Percentiles rank a stretch among this genome's conserved stretches.
Evolutionary conservation across 306 rosid species (phyloP).

Genomic region (Pachyrhizus erosus): DNA sequence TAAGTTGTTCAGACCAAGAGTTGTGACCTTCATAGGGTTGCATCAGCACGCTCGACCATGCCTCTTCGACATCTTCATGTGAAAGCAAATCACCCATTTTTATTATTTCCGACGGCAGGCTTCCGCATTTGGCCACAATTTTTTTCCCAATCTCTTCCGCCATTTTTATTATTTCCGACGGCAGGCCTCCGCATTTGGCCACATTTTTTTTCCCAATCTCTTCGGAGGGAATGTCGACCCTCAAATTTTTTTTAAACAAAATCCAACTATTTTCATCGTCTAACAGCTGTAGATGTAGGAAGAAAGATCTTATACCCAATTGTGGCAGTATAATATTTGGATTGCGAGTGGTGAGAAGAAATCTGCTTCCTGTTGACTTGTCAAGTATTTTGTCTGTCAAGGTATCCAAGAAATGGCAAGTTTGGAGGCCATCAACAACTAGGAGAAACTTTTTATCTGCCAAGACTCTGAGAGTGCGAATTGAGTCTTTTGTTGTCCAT

Average conservation of each 20-base stretch:
- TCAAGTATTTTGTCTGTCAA: not conserved
- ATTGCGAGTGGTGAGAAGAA: not conserved
- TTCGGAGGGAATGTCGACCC: not conserved
- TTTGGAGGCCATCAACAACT: not conserved
- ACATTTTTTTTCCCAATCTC: no score
- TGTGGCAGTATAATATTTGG: not conserved
- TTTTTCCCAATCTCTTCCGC: not conserved
- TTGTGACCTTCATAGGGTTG: not conserved
- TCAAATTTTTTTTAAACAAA: constrained; percentile 14
- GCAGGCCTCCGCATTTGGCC: not conserved
- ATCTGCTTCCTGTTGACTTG: not conserved
- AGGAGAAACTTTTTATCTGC: not conserved
- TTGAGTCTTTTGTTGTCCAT: not conserved
- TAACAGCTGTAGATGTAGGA: constrained; percentile 6
- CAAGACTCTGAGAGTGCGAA: not conserved
- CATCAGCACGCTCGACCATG: not conserved
- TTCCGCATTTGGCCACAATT: constrained; percentile 36
- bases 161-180: not conserved
- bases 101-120: constrained; percentile 35
- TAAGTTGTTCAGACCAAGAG: not conserved
- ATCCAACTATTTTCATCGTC: constrained; percentile 39
- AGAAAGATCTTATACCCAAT: no score
- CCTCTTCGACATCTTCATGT: not conserved
- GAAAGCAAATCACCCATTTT: constrained; percentile 19
- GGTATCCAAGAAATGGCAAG: not conserved